Evolutionary conservation across 179 eudicot species (phyloP).

Genomic region (Silene coronaria): DNA sequence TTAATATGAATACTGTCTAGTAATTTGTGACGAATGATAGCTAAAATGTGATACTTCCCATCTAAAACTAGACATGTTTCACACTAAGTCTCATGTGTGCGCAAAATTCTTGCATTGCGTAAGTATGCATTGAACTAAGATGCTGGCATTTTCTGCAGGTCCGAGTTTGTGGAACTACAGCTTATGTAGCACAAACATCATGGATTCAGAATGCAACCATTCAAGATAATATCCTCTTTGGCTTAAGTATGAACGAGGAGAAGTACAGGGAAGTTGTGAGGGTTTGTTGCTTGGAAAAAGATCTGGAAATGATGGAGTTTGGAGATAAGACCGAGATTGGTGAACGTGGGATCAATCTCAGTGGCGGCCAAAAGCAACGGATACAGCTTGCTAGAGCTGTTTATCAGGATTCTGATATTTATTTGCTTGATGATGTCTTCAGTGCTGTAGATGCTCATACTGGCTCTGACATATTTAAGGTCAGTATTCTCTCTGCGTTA

Average conservation of each 20-base stretch:
- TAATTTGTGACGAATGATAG: no score
- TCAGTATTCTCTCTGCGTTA: conserved; percentile 12
- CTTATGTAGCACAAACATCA: conserved; percentile 92
- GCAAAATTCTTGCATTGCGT: no score
- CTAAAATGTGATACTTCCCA: no score
- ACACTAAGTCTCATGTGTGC: no score
- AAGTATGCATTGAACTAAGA: neutral
- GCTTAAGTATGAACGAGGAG: conserved; percentile 63
- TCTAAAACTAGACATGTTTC: no score
- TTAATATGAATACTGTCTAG: no score
- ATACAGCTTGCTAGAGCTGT: conserved; percentile 94
- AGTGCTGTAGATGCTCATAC: conserved; percentile 99
- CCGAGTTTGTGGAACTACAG: conserved; percentile 80
- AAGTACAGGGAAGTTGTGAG: conserved; percentile 61
- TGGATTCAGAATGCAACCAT: conserved; percentile 97
- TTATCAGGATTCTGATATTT: conserved; percentile 86
- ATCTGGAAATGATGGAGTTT: conserved; percentile 89
- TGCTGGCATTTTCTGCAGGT: conserved; percentile 35
- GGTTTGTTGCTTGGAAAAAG: conserved; percentile 80
- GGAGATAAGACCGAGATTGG: conserved; percentile 99
- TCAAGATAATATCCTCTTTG: conserved; percentile 75
- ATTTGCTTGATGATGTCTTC: conserved; percentile 91
- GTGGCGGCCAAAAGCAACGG: conserved; percentile 96
- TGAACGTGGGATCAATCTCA: conserved; percentile 94
- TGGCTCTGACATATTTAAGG: conserved; percentile 91